Conservation (phyloP, 768 basidiomycete species). For the Boletus rex-veris region DNA sequence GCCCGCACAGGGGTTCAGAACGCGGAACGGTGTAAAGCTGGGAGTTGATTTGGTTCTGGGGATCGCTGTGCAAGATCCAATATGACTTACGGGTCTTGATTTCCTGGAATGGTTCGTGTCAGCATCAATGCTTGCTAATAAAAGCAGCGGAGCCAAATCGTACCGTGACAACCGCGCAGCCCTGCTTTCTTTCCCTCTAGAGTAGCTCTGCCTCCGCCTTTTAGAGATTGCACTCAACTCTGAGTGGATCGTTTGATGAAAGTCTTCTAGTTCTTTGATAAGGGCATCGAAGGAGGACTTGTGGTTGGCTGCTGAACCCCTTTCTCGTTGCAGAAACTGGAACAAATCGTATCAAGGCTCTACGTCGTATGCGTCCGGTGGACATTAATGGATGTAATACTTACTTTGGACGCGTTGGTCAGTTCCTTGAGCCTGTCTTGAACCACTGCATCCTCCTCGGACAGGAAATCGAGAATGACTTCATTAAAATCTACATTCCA, state of each 20-base stretch:
- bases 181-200: not conserved
- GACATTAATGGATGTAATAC: not conserved
- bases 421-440: slow-evolving; percentile 17
- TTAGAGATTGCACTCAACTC: not conserved
- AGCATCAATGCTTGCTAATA: not conserved
- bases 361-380: not conserved
- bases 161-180: not conserved
- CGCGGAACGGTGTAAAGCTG: slow-evolving; percentile 1
- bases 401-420: slow-evolving; percentile 6
- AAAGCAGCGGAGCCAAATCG: not conserved
- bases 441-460: slow-evolving; percentile 2
- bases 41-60: not conserved
- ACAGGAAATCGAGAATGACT: slow-evolving; percentile 18
- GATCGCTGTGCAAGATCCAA: not conserved
- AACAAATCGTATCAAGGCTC: not conserved
- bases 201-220: not conserved
- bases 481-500: slow-evolving; percentile 17
- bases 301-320: slow-evolving; percentile 1
- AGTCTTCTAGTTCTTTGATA: slow-evolving; percentile 8
- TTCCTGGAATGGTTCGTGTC: not conserved
- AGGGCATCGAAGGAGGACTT: slow-evolving; percentile 10
- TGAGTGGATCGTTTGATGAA: not conserved
- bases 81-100: slow-evolving; percentile 6
- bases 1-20: not conserved
- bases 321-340: slow-evolving; percentile 15